Evolutionary conservation across 495 filamentous ascomycete genomes (phyloP).

Genomic region (Tuber borchii): DNA sequence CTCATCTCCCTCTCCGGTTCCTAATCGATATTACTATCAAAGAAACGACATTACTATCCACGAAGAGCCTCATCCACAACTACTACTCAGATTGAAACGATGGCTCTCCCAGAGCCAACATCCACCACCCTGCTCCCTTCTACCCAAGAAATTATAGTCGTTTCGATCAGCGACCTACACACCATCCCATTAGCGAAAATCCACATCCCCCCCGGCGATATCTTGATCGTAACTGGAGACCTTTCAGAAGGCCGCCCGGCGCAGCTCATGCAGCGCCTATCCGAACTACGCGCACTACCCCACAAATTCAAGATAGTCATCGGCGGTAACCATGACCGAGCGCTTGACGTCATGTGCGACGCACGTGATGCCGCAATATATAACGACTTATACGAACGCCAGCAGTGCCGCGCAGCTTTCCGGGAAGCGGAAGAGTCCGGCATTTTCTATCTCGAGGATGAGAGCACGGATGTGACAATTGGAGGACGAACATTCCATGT

Average conservation of each 20-base stretch:
- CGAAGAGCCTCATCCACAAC: background rate
- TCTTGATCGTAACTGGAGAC: conserved; percentile 85
- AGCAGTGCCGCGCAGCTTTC: conserved; percentile 14
- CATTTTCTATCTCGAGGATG: conserved; percentile 48
- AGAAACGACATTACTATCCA: background rate
- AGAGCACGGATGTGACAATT: conserved; percentile 29
- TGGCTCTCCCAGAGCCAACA: background rate
- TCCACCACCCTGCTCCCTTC: background rate
- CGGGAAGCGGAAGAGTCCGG: conserved; percentile 29
- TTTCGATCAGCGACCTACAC: conserved; percentile 6
- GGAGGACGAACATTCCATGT: conserved; percentile 19
- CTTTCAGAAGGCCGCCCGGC: conserved; percentile 63
- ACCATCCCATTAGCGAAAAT: conserved; percentile 39
- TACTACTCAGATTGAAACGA: background rate
- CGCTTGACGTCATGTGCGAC: conserved; percentile 54
- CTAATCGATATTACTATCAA: background rate
- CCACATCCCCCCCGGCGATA: conserved; percentile 66
- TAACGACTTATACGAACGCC: conserved; percentile 10
- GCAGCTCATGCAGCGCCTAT: conserved; percentile 67
- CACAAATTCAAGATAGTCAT: conserved; percentile 76
- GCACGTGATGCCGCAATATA: background rate
- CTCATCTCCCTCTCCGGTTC: no score
- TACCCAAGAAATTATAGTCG: background rate
- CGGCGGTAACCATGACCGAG: conserved; percentile 80
- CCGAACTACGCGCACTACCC: conserved; percentile 68